Evolutionary conservation across 2,329 filamentous ascomycete species (phyloP).

Genomic region (Aspergillus cejpii): DNA sequence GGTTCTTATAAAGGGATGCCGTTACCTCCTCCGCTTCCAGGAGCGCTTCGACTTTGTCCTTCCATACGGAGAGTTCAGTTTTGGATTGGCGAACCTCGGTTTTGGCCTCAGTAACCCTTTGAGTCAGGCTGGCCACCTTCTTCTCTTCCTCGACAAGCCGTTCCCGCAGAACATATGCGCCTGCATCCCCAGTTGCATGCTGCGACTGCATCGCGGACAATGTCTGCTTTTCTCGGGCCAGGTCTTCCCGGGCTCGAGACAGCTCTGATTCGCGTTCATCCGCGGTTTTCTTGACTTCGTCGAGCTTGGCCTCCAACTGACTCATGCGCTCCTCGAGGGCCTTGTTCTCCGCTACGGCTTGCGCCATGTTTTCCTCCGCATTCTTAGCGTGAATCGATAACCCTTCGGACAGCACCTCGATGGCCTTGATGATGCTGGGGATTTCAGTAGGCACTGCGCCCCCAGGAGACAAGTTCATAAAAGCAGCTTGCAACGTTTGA

Average conservation of each 20-base stretch:
- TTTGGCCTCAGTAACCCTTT: constrained; percentile 66
- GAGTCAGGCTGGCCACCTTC: constrained; percentile 59
- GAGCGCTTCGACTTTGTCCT: constrained; percentile 49
- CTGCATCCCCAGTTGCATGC: constrained; percentile 75
- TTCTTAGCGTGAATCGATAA: constrained; percentile 55
- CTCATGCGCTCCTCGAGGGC: constrained; percentile 50
- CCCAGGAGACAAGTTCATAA: constrained; percentile 52
- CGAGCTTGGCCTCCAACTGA: constrained; percentile 54
- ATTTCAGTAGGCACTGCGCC: constrained; percentile 52
- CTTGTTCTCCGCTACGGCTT: constrained; percentile 59
- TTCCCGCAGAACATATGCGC: constrained; percentile 69
- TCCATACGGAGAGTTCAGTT: constrained; percentile 63
- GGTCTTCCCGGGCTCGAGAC: constrained; percentile 50
- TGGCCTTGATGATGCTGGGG: constrained; percentile 52
- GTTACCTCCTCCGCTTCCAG: constrained; percentile 29
- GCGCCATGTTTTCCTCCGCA: constrained; percentile 53
- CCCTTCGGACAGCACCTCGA: constrained; percentile 54
- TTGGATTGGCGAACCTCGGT: constrained; percentile 70
- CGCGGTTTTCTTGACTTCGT: constrained; percentile 49
- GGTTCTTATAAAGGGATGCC: constrained; percentile 57
- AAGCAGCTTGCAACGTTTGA: constrained; percentile 52
- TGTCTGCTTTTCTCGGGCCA: constrained; percentile 45
- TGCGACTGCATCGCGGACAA: constrained; percentile 52
- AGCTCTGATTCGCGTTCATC: constrained; percentile 48
- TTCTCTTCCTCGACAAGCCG: constrained; percentile 68